Base-by-base conservation (phyloP, 371 early-diverging fungal species). In the Mucor plumbeus region DNA sequence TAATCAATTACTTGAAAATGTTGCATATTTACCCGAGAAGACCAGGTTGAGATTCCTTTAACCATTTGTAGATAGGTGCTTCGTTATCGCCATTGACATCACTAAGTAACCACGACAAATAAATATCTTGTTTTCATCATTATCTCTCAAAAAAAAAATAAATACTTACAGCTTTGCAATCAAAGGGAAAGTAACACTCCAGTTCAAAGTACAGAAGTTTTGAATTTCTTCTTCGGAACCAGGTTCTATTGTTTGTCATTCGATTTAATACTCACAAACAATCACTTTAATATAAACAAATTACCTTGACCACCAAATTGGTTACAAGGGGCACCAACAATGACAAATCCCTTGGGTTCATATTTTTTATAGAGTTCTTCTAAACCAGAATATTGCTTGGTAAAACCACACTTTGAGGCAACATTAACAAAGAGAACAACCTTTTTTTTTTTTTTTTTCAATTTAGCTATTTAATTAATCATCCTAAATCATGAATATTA, bases 341-440 rank as follows among this genome's bases (percentile, higher is more conserved):
- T 74, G 33, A 81, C 83, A 35, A 91, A 78, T 17, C 92, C 95
- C 57, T 68, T 63, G 55, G 90, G 91, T 31, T 87, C 76, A 82
- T 92, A 91, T 69, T 90, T 84, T 56, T 95, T 74, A 84, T 94
- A 80, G 34, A 98, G 83, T 58, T 85, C 70, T 81, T 92, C 90
- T 34, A 99, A 86, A 31, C 89, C 91, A 38, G 73, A 68, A 83
- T 95, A 97, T 72, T 95, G 94, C 21, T 86, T 79, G n/a, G 98
- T 95, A 71, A 92, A 92, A 5, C 96, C 96, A 81, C 99, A 99
- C 71, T 95, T 87, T 64, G 93, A 92, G 19, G 99, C 99, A 40
- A 94, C 92, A 78, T 99, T 99, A 68, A 95, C 95, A 56, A 97
- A 77, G 41, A 94, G 79, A 41, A 94, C 87, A 38, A 90, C 94